These are phyloP conservation scores for Lasiosphaeria miniovina DNA, from an alignment of 495 filamentous ascomycete species.

Conservation along the genomic window DNA sequence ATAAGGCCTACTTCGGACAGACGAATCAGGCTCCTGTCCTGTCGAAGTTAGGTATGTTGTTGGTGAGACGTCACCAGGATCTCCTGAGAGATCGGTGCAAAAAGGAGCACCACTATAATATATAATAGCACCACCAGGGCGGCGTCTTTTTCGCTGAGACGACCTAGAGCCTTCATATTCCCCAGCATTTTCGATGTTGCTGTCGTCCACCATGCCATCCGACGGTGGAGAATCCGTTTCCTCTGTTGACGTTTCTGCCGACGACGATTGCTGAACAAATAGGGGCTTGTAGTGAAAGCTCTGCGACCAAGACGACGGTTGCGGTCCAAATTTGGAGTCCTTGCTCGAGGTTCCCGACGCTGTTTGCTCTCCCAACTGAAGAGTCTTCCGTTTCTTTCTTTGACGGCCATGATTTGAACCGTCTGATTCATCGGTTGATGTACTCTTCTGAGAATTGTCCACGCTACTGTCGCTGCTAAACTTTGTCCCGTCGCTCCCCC, in stretches of 20 bases:
- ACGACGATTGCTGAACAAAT: conserved; percentile 50
- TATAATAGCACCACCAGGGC: conserved; percentile 68
- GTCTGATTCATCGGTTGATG: conserved; percentile 40
- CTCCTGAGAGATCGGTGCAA: conserved; percentile 73
- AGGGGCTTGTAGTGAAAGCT: conserved; percentile 64
- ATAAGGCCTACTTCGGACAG: conserved; percentile 8
- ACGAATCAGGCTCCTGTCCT: conserved; percentile 25
- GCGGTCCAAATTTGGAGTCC: conserved; percentile 38
- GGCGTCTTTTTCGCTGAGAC: conserved; percentile 41
- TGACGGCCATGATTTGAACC: conserved; percentile 33
- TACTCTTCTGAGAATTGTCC: conserved; percentile 40
- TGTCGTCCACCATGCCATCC: conserved; percentile 30
- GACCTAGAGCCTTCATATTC: conserved; percentile 43
- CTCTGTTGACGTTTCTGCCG: conserved; percentile 42
- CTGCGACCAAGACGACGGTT: conserved; percentile 35
- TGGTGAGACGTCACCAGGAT: conserved; percentile 43
- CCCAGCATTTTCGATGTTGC: conserved; percentile 31
- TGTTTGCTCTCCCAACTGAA: conserved; percentile 9
- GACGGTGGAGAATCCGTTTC: conserved; percentile 33
- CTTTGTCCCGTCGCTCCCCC: conserved; percentile 56
- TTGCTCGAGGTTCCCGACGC: conserved; percentile 23
- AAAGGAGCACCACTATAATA: conserved; percentile 75
- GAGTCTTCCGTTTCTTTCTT: conserved; percentile 41
- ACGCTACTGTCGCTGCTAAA: conserved; percentile 55
- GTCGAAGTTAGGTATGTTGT: conserved; percentile 40